Conservation (phyloP, 225 moss, liverwort and hornwort species). For the Takakia lepidozioides region DNA sequence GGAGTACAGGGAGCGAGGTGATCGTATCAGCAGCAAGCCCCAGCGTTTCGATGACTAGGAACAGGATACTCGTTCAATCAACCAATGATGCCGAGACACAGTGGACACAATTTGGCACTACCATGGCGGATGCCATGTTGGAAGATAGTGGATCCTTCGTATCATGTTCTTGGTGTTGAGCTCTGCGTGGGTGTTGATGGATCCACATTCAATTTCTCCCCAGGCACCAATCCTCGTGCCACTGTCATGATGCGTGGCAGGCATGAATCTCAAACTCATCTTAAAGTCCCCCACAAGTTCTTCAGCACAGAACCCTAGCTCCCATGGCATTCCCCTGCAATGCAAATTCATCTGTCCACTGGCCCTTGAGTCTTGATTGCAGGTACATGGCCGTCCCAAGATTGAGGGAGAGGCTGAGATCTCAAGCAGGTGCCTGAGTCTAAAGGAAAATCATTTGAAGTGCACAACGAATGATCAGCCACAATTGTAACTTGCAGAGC, state of each 20-base stretch:
- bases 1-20: slow-evolving; percentile 19
- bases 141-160: slow-evolving; percentile 23
- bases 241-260: slow-evolving; percentile 56
- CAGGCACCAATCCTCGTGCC: slow-evolving; percentile 76
- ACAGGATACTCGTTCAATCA: slow-evolving; percentile 28
- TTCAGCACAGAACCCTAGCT: too few relatives aligned
- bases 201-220: slow-evolving; percentile 57
- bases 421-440: too few relatives aligned
- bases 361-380: background rate
- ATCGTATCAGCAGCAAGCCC: slow-evolving; percentile 33
- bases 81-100: slow-evolving; percentile 52
- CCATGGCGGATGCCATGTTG: slow-evolving; percentile 56
- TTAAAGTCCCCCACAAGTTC: too few relatives aligned
- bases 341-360: too few relatives aligned
- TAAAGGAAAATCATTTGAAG: too few relatives aligned
- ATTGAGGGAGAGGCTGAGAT: slow-evolving; percentile 11
- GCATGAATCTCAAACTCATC: too few relatives aligned
- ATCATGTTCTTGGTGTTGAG: slow-evolving; percentile 55
- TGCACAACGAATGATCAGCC: too few relatives aligned
- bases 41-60: slow-evolving; percentile 5
- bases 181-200: slow-evolving; percentile 64
- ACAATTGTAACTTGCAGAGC: too few relatives aligned
- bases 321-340: too few relatives aligned
- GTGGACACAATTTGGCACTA: slow-evolving; percentile 72
- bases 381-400: slow-evolving; percentile 31